Percentiles rank a stretch among this genome's conserved stretches.
Evolutionary conservation across 805 yeast genomes (phyloP).

Genomic region (Wickerhamomyces hampshirensis): DNA sequence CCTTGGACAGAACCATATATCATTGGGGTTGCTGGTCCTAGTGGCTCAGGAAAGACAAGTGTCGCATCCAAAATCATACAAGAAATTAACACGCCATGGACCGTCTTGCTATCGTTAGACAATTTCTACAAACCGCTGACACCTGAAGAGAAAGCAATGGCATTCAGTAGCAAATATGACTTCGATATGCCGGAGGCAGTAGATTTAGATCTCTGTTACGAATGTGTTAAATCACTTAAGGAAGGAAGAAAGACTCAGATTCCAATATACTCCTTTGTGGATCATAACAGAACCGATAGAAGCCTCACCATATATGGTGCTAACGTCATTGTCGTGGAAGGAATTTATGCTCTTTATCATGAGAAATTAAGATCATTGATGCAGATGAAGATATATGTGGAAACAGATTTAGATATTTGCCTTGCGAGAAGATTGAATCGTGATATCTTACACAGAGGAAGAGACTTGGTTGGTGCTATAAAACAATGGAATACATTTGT

Average conservation of each 20-base stretch:
- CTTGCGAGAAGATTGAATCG: slow-evolving; percentile 82
- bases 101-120: slow-evolving; percentile 83
- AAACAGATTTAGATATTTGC: slow-evolving; percentile 91
- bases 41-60: slow-evolving; percentile 93
- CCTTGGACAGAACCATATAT: slow-evolving; percentile 89
- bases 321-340: slow-evolving; percentile 88
- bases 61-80: slow-evolving; percentile 80
- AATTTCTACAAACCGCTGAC: slow-evolving; percentile 81
- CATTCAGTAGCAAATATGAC: slow-evolving; percentile 70
- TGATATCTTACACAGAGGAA: slow-evolving; percentile 80
- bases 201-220: slow-evolving; percentile 68
- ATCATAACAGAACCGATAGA: slow-evolving; percentile 56
- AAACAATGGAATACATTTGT: slow-evolving; percentile 89
- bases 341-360: slow-evolving; percentile 79
- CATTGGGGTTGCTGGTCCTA: slow-evolving; percentile 81
- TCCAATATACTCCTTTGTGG: slow-evolving; percentile 64
- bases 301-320: slow-evolving; percentile 86
- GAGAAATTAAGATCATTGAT: slow-evolving; percentile 63
- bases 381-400: slow-evolving; percentile 87
- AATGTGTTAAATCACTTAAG: slow-evolving; percentile 61
- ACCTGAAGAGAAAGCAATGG: slow-evolving; percentile 53
- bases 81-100: slow-evolving; percentile 86
- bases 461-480: slow-evolving; percentile 78
- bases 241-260: slow-evolving; percentile 64
- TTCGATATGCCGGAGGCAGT: slow-evolving; percentile 85